Evolutionary conservation across 768 basidiomycete species (phyloP), one percentile per base, ranked within the genome.

Genomic region (Suillus sp.): DNA sequence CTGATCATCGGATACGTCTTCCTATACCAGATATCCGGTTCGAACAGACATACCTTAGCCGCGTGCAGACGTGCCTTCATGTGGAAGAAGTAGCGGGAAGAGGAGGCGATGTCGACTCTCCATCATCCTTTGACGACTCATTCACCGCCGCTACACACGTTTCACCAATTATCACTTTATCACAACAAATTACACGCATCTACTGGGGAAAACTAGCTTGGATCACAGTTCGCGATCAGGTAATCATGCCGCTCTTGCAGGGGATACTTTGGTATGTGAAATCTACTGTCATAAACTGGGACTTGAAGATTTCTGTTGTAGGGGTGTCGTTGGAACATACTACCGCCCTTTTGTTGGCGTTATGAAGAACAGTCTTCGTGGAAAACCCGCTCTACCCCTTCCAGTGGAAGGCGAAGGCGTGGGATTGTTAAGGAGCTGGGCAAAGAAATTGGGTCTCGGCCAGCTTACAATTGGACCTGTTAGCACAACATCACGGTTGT

Each of bases 1-100:
- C 61, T 30, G 45, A 67, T 1, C 69, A 72, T 35, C 76, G 74
- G n/a, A 73, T 70, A 16, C 81, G 77, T 58, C 72, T 87, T n/a
- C 84, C 86, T 30, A 86, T 92, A 59, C 90, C 90, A 32, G 91
- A 93, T 71, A 77, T 92, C 42, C 89, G 91, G 32, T 91, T 91
- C 77, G 91, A 92, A 70, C 82, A 85, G 62, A 86, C 84, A 58
- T 93, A 90, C 72, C 64, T 91, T 62, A 82, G 80, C 65, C 89
- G 86, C 66, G 80, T 91, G 65, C 79, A 77, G 30, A 78, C 80
- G 9, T 86, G 80, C 68, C 75, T 87, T 56, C 79, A 83, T 58
- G 69, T 88, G 55, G 75, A 74, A 43, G 66, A 71, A n/a, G 27
- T 30, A 10, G 59, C 60, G 14, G 50, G 37, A 38, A 65, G 68